phyloP scores from a whole-genome alignment of 2,329 filamentous ascomycete genomes.

The Pseudogymnoascus sp. region DNA sequence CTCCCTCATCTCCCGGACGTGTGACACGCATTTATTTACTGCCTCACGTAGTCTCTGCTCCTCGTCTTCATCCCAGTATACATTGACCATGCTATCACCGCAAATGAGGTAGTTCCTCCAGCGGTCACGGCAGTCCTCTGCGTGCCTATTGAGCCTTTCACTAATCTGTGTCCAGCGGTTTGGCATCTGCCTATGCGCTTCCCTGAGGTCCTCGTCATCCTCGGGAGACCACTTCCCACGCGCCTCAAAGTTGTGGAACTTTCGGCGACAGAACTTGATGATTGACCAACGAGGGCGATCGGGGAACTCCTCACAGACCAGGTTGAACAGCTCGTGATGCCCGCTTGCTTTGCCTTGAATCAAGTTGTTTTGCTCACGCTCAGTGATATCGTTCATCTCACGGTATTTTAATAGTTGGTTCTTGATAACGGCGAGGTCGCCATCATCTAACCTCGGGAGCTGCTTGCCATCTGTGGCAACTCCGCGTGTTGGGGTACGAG shows the following conservation, averaged over 20 bases:
- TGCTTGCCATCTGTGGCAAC: background rate
- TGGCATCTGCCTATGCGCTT: conserved; percentile 35
- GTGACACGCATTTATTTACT: conserved; percentile 45
- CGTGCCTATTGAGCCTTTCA: conserved; percentile 53
- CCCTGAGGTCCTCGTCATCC: conserved; percentile 47
- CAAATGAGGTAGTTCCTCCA: conserved; percentile 61
- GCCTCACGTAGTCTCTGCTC: conserved; percentile 44
- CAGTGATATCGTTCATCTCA: conserved; percentile 35
- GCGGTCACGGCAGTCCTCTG: conserved; percentile 60
- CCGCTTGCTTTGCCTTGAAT: conserved; percentile 30
- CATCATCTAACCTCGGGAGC: background rate
- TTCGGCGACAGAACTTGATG: conserved; percentile 49
- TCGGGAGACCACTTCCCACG: conserved; percentile 52
- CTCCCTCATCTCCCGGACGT: conserved; percentile 36
- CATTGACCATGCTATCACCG: conserved; percentile 42
- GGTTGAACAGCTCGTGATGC: conserved; percentile 42
- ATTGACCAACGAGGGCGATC: conserved; percentile 46
- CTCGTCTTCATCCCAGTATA: conserved; percentile 54
- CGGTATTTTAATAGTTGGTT: conserved; percentile 37
- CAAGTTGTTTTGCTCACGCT: conserved; percentile 41
- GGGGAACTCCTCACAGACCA: conserved; percentile 41
- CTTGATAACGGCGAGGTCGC: conserved; percentile 13
- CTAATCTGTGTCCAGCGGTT: conserved; percentile 54
- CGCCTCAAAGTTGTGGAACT: conserved; percentile 58
- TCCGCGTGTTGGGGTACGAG: background rate